Evolutionary conservation across 805 yeast genomes (phyloP).

Genomic region (Saccharomycopsis synnaedendra): DNA sequence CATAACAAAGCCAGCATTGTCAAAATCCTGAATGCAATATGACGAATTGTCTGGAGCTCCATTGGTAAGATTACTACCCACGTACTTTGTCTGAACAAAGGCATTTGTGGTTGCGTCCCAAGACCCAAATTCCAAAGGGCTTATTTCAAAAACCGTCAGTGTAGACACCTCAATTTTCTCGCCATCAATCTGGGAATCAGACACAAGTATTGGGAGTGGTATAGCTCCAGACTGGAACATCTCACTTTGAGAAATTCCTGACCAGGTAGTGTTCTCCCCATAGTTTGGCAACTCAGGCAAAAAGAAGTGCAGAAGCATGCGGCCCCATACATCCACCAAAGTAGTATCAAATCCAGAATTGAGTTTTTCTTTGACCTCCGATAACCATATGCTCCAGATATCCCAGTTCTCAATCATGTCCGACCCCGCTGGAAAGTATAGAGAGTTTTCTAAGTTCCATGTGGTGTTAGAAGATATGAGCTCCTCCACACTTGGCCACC

Average conservation of each 20-base stretch:
- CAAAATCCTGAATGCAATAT: conserved; percentile 39
- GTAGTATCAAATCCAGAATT: conserved; percentile 46
- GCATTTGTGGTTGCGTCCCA: conserved; percentile 72
- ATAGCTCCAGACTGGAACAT: conserved; percentile 48
- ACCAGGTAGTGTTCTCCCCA: conserved; percentile 27
- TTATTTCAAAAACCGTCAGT: conserved; percentile 33
- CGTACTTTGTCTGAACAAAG: conserved; percentile 54
- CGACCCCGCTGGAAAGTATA: conserved; percentile 51
- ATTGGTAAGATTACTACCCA: conserved; percentile 52
- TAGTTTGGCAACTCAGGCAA: conserved; percentile 29
- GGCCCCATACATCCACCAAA: conserved; percentile 56
- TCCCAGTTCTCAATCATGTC: conserved; percentile 30
- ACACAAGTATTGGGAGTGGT: conserved; percentile 63
- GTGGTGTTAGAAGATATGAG: conserved; percentile 33
- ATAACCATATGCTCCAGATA: conserved; percentile 26
- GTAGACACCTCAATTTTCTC: conserved; percentile 38
- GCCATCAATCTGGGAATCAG: conserved; percentile 36
- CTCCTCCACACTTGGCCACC: conserved; percentile 59
- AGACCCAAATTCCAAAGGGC: conserved; percentile 66
- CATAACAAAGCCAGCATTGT: conserved; percentile 70
- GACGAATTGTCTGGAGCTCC: conserved; percentile 39
- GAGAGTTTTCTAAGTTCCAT: conserved; percentile 59
- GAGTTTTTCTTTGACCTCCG: conserved; percentile 28
- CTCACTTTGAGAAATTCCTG: conserved; percentile 46
- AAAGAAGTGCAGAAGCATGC: conserved; percentile 51